A percentile compares a stretch with the other conserved stretches of the same genome.
These are phyloP conservation scores for Albizia julibrissin DNA, from an alignment of 306 rosid genomes.

Conservation along the genomic window DNA sequence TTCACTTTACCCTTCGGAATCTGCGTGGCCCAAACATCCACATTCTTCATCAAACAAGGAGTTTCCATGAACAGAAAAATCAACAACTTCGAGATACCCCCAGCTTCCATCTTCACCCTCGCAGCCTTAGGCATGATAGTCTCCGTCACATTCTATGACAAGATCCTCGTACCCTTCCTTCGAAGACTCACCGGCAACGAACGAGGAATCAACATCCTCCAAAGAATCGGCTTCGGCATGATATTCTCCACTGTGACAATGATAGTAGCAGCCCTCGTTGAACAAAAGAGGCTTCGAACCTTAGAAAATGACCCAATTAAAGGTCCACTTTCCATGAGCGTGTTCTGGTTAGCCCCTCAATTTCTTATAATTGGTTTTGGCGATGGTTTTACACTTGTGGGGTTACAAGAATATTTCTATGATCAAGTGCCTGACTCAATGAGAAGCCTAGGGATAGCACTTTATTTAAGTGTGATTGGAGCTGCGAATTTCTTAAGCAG, in stretches of 20 bases:
- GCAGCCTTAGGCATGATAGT: slow-evolving; percentile 73
- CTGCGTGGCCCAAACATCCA: slow-evolving; percentile 69
- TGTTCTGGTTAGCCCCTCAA: slow-evolving; percentile 88
- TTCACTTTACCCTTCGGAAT: slow-evolving; percentile 73
- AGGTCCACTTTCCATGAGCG: slow-evolving; percentile 48
- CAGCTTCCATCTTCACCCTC: slow-evolving; percentile 71
- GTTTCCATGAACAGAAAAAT: slow-evolving; percentile 47
- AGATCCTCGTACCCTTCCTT: slow-evolving; percentile 62
- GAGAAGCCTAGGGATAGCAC: slow-evolving; percentile 88
- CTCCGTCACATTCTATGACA: slow-evolving; percentile 74
- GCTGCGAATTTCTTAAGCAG: slow-evolving; percentile 79
- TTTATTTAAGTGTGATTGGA: slow-evolving; percentile 76
- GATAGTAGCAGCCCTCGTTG: slow-evolving; percentile 70
- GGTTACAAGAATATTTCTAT: slow-evolving; percentile 85
- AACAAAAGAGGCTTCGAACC: slow-evolving; percentile 51
- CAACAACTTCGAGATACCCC: slow-evolving; percentile 60
- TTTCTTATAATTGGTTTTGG: slow-evolving; percentile 80
- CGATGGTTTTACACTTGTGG: slow-evolving; percentile 82
- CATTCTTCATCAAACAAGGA: slow-evolving; percentile 89
- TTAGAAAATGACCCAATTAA: not conserved
- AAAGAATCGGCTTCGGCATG: slow-evolving; percentile 90
- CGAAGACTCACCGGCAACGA: slow-evolving; percentile 67
- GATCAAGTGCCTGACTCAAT: slow-evolving; percentile 95
- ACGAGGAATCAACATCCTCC: slow-evolving; percentile 88
- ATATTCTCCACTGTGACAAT: slow-evolving; percentile 54